Evolutionary conservation across 768 basidiomycete species (phyloP).

Genomic region (Lentinus tigrinus): DNA sequence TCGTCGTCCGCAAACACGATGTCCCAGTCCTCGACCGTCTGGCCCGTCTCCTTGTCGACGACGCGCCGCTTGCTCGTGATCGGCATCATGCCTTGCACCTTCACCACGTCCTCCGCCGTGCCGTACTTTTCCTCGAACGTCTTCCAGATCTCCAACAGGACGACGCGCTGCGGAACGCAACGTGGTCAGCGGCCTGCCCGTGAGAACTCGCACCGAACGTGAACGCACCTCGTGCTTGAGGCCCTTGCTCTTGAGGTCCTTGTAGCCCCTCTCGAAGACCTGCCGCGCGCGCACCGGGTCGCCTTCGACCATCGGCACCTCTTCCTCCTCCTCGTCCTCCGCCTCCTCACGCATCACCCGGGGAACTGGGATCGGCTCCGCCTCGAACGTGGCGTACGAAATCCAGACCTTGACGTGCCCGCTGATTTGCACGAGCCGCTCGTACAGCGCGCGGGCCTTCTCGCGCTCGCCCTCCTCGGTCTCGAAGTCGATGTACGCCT

Average conservation of each 20-base stretch:
- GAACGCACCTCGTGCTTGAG: constrained; percentile 83
- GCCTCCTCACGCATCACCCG: constrained; percentile 69
- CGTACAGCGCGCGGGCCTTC: constrained; percentile 80
- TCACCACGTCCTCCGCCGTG: constrained; percentile 64
- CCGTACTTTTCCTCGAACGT: constrained; percentile 85
- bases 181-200: neutral
- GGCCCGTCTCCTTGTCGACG: constrained; percentile 81
- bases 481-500: constrained; percentile 97
- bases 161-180: constrained; percentile 63
- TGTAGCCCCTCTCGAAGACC: constrained; percentile 87
- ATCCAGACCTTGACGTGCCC: constrained; percentile 98
- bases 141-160: constrained; percentile 94
- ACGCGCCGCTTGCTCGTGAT: constrained; percentile 82
- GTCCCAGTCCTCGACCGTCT: constrained; percentile 85
- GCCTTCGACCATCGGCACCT: constrained; percentile 63
- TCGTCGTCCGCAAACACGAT: constrained; percentile 97
- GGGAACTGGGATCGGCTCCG: constrained; percentile 65
- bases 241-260: constrained; percentile 75
- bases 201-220: neutral
- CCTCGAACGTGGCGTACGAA: constrained; percentile 91
- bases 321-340: constrained; percentile 54
- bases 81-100: constrained; percentile 93
- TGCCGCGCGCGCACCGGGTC: constrained; percentile 67
- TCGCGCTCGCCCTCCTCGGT: constrained; percentile 91
- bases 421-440: constrained; percentile 79